Conservation (phyloP, 345 rosid species). For the Salix udensis region DNA sequence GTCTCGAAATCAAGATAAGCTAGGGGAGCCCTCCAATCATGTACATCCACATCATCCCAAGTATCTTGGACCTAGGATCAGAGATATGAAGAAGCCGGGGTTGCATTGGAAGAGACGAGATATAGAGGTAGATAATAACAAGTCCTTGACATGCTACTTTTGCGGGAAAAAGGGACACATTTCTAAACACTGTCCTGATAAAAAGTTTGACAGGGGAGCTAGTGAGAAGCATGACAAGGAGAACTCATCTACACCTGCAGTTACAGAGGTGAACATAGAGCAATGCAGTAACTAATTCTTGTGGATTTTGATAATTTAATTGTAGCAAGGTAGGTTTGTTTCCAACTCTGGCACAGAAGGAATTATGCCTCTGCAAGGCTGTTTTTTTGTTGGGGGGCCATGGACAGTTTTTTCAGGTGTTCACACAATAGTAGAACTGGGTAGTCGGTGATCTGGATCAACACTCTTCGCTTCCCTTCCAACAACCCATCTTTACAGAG, state of each 20-base stretch:
- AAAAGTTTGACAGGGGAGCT: conserved; percentile 31
- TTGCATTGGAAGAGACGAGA: conserved; percentile 38
- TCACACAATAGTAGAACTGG: too few relatives aligned
- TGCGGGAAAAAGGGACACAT: conserved; percentile 73
- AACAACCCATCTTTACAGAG: too few relatives aligned
- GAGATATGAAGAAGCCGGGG: conserved; percentile 36
- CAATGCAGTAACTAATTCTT: conserved; percentile 1
- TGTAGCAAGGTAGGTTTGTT: neutral
- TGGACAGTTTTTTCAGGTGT: too few relatives aligned
- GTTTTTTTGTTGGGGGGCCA: too few relatives aligned
- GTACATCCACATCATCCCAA: conserved; percentile 15
- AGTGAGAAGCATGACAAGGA: conserved; percentile 17
- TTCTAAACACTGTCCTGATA: conserved; percentile 43
- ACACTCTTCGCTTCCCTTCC: too few relatives aligned
- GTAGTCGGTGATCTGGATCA: too few relatives aligned
- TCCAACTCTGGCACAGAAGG: neutral
- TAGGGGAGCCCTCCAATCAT: conserved; percentile 25
- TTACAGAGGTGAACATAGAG: conserved; percentile 16
- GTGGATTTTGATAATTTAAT: neutral
- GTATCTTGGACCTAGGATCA: conserved; percentile 36
- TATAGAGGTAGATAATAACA: conserved; percentile 29
- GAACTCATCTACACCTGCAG: conserved; percentile 13
- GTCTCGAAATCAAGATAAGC: conserved; percentile 24
- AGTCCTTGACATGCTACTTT: conserved; percentile 31
- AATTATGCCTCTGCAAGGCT: too few relatives aligned